phyloP scores from a whole-genome alignment of 441 rosid species.

The Bruguiera hainesii region DNA sequence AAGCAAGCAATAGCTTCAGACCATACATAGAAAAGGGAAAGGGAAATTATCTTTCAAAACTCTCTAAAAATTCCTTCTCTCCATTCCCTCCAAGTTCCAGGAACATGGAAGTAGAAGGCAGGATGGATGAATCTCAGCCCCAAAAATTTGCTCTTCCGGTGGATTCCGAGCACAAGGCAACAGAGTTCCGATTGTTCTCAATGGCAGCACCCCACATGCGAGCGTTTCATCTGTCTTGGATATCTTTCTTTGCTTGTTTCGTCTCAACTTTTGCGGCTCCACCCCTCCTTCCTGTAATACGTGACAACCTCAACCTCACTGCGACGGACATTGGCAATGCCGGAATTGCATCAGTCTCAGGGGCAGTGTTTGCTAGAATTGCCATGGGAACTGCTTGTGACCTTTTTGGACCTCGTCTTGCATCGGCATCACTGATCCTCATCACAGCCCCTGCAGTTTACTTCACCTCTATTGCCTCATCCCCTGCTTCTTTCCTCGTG shows the following conservation, averaged over 20 bases:
- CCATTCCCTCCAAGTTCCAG: background rate
- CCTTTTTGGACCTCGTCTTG: conserved; percentile 14
- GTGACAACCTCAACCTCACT: conserved; percentile 19
- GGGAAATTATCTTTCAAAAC: background rate
- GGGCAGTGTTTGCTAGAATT: conserved; percentile 10
- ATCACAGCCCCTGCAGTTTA: conserved; percentile 13
- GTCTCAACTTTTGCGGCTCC: conserved; percentile 17
- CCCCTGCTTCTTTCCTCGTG: conserved; percentile 8
- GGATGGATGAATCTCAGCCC: background rate
- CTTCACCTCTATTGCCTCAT: conserved; percentile 14
- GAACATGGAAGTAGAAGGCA: conserved; percentile 3
- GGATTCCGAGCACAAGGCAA: conserved; percentile 18
- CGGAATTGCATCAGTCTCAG: conserved; percentile 13
- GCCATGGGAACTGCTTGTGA: conserved; percentile 16
- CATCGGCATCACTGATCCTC: conserved; percentile 14
- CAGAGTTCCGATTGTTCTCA: conserved; percentile 6
- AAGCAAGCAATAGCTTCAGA: background rate
- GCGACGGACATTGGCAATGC: conserved; percentile 17
- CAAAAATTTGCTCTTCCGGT: conserved; percentile 11
- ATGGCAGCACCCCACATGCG: conserved; percentile 16
- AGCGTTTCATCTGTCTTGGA: conserved; percentile 16
- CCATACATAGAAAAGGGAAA: background rate
- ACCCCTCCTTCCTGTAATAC: conserved; percentile 15
- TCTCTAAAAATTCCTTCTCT: background rate
- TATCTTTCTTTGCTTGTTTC: conserved; percentile 14